Base-by-base conservation (phyloP, 2,329 filamentous ascomycete species). In the Akanthomyces muscarius region DNA sequence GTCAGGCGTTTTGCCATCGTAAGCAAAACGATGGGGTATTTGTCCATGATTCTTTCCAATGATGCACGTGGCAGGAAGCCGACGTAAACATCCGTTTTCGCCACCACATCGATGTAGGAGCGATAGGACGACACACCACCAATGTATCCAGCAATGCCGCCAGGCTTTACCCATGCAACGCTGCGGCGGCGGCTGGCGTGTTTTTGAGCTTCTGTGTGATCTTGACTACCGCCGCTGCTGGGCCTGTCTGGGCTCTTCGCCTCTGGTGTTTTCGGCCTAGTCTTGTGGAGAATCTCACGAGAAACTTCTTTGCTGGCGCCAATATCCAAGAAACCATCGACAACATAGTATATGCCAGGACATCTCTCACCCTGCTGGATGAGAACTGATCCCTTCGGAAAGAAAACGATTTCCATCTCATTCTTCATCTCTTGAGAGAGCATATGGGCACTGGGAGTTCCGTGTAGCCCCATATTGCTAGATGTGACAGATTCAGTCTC, bases 341-440 rank as follows among this genome's bases (percentile, higher is more conserved):
- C 90, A 3, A 99, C 94, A 75, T 99, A 99, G 77, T 99, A 99
- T 0, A 99, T 75, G 0, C 95, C 95, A 0, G 95, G 95, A 69
- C 96, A 97, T n/a, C 95, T 86, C 74, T 99, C 95, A 11, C 95
- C 94, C 77, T 98, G 93, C 71, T 99, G 95, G 0, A 99, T 93
- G 18, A 99, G 82, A 0, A 99, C 90, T 1, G 95, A 94, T 2
- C 91, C 93, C 73, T 98, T 91, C 0, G 93, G 94, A 68, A 99
- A 99, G 77, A 91, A 98, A 6, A 99, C 95, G 67, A 99, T 97
- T 72, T 99, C 95, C 3, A 98, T 86, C 60, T 99, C 95, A 66
- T 96, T 89, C 66, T 89, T 89, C 76, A 98, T 84, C 65, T 98
- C 94, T 64, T 92, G 87, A 4, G 86, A 85, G 5, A 94, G 77